phyloP scores from a whole-genome alignment of 306 rosid genomes.

The Fragaria iinumae region DNA sequence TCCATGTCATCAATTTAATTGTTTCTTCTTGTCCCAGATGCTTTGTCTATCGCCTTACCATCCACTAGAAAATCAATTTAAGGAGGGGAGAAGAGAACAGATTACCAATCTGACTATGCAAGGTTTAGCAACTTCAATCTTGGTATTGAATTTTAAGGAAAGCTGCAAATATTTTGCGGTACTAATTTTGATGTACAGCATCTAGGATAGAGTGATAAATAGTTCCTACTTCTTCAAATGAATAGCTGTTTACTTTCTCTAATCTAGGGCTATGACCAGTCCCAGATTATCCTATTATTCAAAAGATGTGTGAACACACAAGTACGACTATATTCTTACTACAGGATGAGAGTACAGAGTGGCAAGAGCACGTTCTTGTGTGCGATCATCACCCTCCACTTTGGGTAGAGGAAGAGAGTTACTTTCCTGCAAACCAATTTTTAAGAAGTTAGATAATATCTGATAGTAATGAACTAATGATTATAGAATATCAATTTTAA shows the following conservation, averaged over 20 bases:
- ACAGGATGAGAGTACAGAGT: constrained; percentile 81
- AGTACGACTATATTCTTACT: constrained; percentile 41
- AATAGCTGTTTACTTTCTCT: neutral
- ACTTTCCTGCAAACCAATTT: constrained; percentile 53
- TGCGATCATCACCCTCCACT: constrained; percentile 80
- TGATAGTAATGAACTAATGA: neutral
- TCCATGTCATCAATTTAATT: too few relatives aligned
- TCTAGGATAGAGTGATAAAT: neutral
- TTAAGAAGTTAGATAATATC: constrained; percentile 20
- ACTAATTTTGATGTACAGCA: neutral
- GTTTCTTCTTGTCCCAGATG: constrained; percentile 15
- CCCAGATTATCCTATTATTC: neutral
- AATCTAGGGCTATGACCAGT: neutral
- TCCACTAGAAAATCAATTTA: constrained; percentile 54
- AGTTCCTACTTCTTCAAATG: neutral
- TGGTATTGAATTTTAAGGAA: neutral
- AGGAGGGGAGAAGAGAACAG: neutral
- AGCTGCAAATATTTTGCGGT: neutral
- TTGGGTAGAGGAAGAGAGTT: constrained; percentile 71
- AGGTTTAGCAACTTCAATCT: neutral
- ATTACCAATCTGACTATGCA: neutral
- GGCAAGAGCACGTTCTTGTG: constrained; percentile 86
- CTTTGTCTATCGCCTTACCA: constrained; percentile 81
- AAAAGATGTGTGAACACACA: neutral
- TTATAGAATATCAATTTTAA: constrained; percentile 3